Evolutionary conservation across 2,329 filamentous ascomycete species (phyloP).

Genomic region (Beauveria pseudobassiana): DNA sequence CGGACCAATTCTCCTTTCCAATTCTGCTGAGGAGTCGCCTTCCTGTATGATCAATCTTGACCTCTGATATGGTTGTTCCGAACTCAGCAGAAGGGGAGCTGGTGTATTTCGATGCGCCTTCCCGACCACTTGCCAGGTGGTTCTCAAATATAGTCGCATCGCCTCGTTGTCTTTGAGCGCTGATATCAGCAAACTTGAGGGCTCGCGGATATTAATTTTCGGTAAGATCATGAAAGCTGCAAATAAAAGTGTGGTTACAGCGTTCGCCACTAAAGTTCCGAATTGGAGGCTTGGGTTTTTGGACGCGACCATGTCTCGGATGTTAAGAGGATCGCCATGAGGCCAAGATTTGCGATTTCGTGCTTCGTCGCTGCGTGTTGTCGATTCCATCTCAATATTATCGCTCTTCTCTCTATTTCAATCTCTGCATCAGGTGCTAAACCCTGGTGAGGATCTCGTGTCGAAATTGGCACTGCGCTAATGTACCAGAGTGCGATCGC

Average conservation of each 20-base stretch:
- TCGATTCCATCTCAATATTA: conserved; percentile 11
- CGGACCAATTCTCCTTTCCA: conserved; percentile 3
- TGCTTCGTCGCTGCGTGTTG: conserved; percentile 12
- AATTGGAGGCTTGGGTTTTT: background rate
- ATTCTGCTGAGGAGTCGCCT: background rate
- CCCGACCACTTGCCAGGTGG: no score
- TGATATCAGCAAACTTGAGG: no score
- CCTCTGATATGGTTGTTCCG: no score
- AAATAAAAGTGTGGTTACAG: no score
- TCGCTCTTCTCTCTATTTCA: background rate
- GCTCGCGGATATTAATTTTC: no score
- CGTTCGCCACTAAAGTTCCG: background rate
- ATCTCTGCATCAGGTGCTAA: conserved; percentile 9
- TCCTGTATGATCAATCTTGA: no score
- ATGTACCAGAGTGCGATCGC: conserved; percentile 17
- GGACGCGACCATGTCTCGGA: conserved; percentile 6
- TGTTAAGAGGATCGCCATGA: conserved; percentile 20
- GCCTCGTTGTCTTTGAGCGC: no score
- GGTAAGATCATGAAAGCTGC: no score
- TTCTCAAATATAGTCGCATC: no score
- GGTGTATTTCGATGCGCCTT: no score
- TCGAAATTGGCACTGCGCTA: conserved; percentile 12
- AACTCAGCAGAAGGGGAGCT: no score
- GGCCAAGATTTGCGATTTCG: conserved; percentile 17
- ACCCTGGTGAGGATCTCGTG: conserved; percentile 14